Conservation (phyloP, 139 green algal species). For the Chlamydomonas sp. region DNA sequence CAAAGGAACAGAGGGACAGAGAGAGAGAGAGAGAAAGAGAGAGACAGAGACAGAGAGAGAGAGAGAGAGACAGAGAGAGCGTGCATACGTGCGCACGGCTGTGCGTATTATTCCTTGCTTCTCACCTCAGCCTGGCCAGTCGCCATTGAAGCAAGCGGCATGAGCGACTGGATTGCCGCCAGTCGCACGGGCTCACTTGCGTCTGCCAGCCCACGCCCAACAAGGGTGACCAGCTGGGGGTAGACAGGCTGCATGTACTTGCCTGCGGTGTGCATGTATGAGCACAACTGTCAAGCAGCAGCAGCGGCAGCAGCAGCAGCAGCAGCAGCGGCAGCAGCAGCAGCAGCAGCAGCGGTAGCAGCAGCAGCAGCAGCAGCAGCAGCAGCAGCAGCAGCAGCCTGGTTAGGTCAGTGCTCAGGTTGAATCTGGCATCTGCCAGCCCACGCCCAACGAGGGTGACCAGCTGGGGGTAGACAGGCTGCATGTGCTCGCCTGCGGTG, state of each 20-base stretch:
- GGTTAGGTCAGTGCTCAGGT: background rate
- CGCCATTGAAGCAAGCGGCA: too few relatives aligned
- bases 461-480: conserved; percentile 28
- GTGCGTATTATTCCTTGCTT: background rate
- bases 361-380: background rate
- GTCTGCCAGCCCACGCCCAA: conserved; percentile 42
- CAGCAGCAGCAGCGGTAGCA: background rate
- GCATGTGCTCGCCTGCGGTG: conserved; percentile 26
- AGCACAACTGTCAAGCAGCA: too few relatives aligned
- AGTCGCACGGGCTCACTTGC: background rate
- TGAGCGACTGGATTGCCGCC: too few relatives aligned
- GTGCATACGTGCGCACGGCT: background rate
- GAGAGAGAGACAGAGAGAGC: background rate
- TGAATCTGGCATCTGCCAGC: background rate
- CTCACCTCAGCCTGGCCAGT: too few relatives aligned
- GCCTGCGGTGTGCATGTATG: conserved; percentile 20
- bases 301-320: background rate
- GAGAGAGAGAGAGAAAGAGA: background rate
- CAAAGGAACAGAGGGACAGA: background rate
- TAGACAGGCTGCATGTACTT: conserved; percentile 17
- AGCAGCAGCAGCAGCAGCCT: background rate
- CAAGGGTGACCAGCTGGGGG: conserved; percentile 36
- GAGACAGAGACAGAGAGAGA: background rate
- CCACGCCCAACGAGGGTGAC: conserved; percentile 29
- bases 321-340: background rate